phyloP scores from a whole-genome alignment of 1,284 basidiomycete species.

The Fomes fomentarius region DNA sequence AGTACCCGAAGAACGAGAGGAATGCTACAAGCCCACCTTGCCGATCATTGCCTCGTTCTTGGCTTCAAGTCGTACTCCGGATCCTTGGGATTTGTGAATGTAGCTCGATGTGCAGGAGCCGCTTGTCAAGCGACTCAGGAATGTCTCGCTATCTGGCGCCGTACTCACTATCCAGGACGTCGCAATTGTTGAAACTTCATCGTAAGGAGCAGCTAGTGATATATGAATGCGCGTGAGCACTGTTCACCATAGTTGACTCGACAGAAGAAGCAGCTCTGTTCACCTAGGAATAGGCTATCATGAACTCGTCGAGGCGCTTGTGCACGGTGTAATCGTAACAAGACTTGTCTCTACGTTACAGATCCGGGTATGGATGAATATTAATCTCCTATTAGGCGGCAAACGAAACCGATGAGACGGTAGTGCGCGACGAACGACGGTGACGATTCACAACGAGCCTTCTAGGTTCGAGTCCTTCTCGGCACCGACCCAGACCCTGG shows the following conservation, averaged over 20 bases:
- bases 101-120: conserved; percentile 42
- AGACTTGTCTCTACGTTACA: conserved; percentile 31
- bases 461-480: too few species aligned
- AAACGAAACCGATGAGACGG: too few species aligned
- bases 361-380: too few species aligned
- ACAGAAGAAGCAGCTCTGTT: conserved; percentile 7
- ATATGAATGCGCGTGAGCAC: conserved; percentile 33
- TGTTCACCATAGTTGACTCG: too few species aligned
- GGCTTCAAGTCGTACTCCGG: conserved; percentile 49
- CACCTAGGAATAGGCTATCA: conserved; percentile 41
- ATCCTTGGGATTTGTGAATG: conserved; percentile 43
- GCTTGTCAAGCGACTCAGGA: conserved; percentile 32
- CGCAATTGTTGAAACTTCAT: conserved; percentile 37
- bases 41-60: conserved; percentile 46
- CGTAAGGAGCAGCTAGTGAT: conserved; percentile 42
- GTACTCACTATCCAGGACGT: conserved; percentile 33
- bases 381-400: too few species aligned
- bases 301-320: conserved; percentile 41
- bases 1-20: too few species aligned
- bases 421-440: too few species aligned
- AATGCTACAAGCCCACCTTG: conserved; percentile 10
- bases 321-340: conserved; percentile 44
- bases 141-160: conserved; percentile 22
- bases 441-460: too few species aligned
- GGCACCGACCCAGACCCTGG: too few species aligned